Percentiles rank a stretch among this genome's conserved stretches.
Conservation (phyloP, 2,329 filamentous ascomycete species). For the Macrophomina tecta region DNA sequence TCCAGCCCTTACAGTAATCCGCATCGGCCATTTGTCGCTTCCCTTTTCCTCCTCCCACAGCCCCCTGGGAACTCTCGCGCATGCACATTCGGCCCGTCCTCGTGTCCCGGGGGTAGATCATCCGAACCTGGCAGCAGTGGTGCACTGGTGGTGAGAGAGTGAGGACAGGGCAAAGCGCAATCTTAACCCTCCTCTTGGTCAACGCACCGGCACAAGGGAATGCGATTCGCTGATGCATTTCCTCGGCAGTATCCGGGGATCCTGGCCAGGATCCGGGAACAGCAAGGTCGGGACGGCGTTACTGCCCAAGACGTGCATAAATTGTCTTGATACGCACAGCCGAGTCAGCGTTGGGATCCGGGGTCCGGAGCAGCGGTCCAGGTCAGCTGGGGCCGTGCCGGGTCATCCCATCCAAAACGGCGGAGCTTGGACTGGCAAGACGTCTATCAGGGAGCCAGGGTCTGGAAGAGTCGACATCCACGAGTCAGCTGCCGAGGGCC, state of each 20-base stretch:
- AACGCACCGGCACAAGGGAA: neutral
- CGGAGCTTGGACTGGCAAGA: conserved; percentile 17
- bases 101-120: conserved; percentile 27
- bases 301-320: conserved; percentile 18
- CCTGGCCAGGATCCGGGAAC: conserved; percentile 48
- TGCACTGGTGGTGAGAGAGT: conserved; percentile 22
- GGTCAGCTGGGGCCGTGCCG: conserved; percentile 26
- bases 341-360: conserved; percentile 25
- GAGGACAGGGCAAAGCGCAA: conserved; percentile 18
- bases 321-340: conserved; percentile 21
- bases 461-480: conserved; percentile 19
- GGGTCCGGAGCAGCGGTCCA: conserved; percentile 25
- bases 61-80: conserved; percentile 12
- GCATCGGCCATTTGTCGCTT: conserved; percentile 17
- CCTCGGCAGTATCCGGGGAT: conserved; percentile 51
- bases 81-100: conserved; percentile 25
- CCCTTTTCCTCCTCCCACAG: conserved; percentile 15
- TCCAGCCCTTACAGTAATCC: conserved; percentile 19
- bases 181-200: conserved; percentile 16
- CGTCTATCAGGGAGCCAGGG: conserved; percentile 18
- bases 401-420: conserved; percentile 21
- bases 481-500: conserved; percentile 18
- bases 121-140: conserved; percentile 22
- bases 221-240: conserved; percentile 6
- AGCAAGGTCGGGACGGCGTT: conserved; percentile 38